Base-by-base conservation (phyloP, 2,329 filamentous ascomycete species). In the Aspergillus ochraceus region DNA sequence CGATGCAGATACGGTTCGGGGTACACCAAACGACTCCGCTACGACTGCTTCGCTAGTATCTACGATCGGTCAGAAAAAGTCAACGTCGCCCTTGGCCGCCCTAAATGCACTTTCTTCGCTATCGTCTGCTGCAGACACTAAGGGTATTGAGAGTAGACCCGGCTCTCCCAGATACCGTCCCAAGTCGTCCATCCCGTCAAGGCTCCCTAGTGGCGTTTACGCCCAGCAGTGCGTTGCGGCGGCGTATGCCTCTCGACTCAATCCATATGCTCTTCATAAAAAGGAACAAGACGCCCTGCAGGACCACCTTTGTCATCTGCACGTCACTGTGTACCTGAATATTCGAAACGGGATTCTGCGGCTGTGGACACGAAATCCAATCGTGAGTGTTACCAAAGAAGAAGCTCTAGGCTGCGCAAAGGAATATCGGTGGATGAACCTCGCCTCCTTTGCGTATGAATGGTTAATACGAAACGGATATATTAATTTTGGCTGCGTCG, bases 291-390 rank as follows among this genome's bases (percentile, higher is more conserved):
- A 84, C 60, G 82, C 97, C 60, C 79, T 99, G 46, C 86, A 91
- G 62, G 84, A 90, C 62, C 88, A 96, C 68, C 87, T 99, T 67
- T 96, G 90, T 71, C 88, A 91, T 69, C 84, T 89, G 32, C 95
- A 99, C 76, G 92, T 97, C 66, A 97, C 94, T 2, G 91, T 92
- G 12, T 99, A 99, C 77, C 81, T 99, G 56, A 98, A 98, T 74
- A 95, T 99, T 63, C 86, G 95, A 67, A 99, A 99, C 74, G 91
- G 92, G 17, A 97, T 99, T 60, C 80, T 99, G 55, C 86, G 95
- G 57, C 78, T 98, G 46, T 99, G 95, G 95, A 84, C 90, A 39
- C 86, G 89, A 66, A 96, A 96, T 70, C 92, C 95, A 8, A 86
- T 93, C 72, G 86, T 92, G 47, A 87, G 87, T 62, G 90, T 99